phyloP scores from a whole-genome alignment of 2,329 filamentous ascomycete species.

The Cordyceps tenuipes region DNA sequence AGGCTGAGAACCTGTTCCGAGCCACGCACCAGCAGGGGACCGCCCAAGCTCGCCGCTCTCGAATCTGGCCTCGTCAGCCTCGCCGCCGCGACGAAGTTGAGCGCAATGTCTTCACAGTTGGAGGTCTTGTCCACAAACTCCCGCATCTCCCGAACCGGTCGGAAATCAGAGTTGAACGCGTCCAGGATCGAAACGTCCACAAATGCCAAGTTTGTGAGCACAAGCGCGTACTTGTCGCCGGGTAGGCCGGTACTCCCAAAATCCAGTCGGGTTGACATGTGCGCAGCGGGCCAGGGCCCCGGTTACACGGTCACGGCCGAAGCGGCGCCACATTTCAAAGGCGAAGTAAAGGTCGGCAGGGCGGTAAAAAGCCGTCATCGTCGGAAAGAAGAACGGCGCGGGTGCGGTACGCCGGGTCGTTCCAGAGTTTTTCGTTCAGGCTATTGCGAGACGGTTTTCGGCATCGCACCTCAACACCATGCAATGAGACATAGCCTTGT shows the following conservation, averaged over 20 bases:
- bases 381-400: constrained; percentile 32
- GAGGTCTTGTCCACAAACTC: constrained; percentile 29
- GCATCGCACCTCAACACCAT: constrained; percentile 27
- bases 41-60: constrained; percentile 20
- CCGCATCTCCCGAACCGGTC: constrained; percentile 23
- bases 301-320: constrained; percentile 26
- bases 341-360: constrained; percentile 32
- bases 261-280: constrained; percentile 17
- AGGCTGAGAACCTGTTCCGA: constrained; percentile 25
- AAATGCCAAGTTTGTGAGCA: constrained; percentile 31
- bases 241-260: constrained; percentile 23
- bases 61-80: constrained; percentile 13
- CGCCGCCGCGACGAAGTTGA: constrained; percentile 28
- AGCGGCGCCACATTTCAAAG: constrained; percentile 32
- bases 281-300: constrained; percentile 31
- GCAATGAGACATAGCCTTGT: constrained; percentile 20
- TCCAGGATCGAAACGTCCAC: constrained; percentile 30
- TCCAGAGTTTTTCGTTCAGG: constrained; percentile 30
- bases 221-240: constrained; percentile 26
- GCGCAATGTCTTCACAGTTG: constrained; percentile 34
- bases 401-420: constrained; percentile 28
- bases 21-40: constrained; percentile 27
- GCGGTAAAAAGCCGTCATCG: constrained; percentile 31
- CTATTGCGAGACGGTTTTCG: constrained; percentile 25
- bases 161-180: constrained; percentile 30